A percentile compares a stretch with the other conserved stretches of the same genome.
Conservation (phyloP, 345 rosid species). For the Camelina hispida region DNA sequence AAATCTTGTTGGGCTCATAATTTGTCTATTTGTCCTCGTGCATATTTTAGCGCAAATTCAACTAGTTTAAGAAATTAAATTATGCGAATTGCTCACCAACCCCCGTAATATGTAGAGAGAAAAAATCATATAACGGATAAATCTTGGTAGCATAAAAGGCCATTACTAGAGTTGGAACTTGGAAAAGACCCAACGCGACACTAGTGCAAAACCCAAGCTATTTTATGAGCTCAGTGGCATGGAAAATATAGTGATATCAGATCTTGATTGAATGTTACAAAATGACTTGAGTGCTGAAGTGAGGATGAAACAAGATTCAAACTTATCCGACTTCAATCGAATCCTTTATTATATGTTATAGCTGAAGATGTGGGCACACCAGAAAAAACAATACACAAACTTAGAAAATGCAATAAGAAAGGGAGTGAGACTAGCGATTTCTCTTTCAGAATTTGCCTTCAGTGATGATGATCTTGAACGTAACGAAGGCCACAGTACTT, state of each 20-base stretch:
- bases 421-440: background rate
- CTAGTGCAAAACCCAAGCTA: slow-evolving; percentile 1
- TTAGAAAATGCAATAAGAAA: slow-evolving; percentile 7
- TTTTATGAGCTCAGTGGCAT: background rate
- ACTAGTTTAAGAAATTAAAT: no score
- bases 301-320: slow-evolving; percentile 11
- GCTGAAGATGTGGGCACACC: slow-evolving; percentile 6
- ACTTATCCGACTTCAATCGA: background rate
- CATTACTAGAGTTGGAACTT: background rate
- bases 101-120: no score
- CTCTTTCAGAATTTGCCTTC: slow-evolving; percentile 22
- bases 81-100: background rate
- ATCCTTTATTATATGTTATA: slow-evolving; percentile 29
- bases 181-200: background rate
- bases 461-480: slow-evolving; percentile 94
- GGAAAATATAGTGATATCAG: slow-evolving; percentile 3
- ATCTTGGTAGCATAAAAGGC: background rate
- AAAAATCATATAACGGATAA: background rate
- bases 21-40: background rate
- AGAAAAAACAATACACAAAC: slow-evolving; percentile 29
- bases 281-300: background rate
- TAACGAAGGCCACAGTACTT: slow-evolving; percentile 97
- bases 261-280: slow-evolving; percentile 17
- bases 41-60: background rate
- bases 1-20: background rate